Conservation (phyloP, 129 eudicot genomes). For the Chrysanthemum seticuspe region DNA sequence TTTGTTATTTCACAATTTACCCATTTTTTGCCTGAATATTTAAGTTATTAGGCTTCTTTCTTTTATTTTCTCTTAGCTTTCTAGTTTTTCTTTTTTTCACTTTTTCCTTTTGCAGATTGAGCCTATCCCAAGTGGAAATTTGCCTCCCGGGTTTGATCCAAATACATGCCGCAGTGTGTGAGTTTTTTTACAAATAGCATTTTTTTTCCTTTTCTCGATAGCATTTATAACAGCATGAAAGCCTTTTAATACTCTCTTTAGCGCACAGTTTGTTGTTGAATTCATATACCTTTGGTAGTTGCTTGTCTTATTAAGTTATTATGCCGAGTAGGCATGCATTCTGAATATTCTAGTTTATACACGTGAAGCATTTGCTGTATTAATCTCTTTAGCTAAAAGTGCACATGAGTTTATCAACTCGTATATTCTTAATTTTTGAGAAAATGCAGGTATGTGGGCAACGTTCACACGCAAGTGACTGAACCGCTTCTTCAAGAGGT, state of each 20-base stretch:
- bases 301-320: not conserved
- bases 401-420: slow-evolving; percentile 18
- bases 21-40: not conserved
- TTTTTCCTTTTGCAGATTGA: slow-evolving; percentile 72
- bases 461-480: slow-evolving; percentile 75
- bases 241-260: slow-evolving; percentile 12
- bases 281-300: not conserved
- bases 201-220: not conserved
- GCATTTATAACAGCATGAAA: slow-evolving; percentile 20
- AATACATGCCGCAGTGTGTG: slow-evolving; percentile 95
- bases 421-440: slow-evolving; percentile 41
- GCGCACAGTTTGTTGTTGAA: not conserved
- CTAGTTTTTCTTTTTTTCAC: not conserved
- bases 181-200: slow-evolving; percentile 39
- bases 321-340: not conserved
- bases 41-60: slow-evolving; percentile 2
- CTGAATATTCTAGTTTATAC: slow-evolving; percentile 4
- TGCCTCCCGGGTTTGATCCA: slow-evolving; percentile 99
- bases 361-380: slow-evolving; percentile 11
- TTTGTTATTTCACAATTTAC: not conserved
- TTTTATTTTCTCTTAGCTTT: not conserved
- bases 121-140: slow-evolving; percentile 91
- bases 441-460: slow-evolving; percentile 80
- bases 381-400: slow-evolving; percentile 18
- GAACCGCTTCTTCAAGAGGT: slow-evolving; percentile 88